Evolutionary conservation across 169 alveolate species (phyloP).

Genomic region (Cryptosporidium canis): DNA sequence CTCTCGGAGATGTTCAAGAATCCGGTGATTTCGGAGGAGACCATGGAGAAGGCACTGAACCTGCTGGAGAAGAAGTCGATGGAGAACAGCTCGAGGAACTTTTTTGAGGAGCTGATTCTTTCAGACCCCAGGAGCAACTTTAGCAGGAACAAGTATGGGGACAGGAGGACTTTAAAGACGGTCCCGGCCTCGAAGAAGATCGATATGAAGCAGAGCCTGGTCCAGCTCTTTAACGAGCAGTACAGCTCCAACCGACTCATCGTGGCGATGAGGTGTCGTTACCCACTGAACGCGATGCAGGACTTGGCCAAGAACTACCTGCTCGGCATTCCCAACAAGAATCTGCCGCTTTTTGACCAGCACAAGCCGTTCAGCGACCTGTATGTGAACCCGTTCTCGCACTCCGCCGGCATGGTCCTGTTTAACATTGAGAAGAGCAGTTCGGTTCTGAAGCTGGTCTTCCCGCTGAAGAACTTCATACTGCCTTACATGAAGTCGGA

Average conservation of each 20-base stretch:
- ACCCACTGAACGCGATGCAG: neutral
- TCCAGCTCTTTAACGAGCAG: conserved; percentile 1
- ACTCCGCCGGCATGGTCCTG: neutral
- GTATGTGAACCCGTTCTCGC: neutral
- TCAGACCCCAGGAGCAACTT: neutral
- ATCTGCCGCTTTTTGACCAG: neutral
- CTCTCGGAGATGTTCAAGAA: neutral
- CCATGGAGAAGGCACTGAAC: neutral
- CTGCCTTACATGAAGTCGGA: conserved; percentile 13
- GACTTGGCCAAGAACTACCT: neutral
- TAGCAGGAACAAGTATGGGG: conserved; percentile 6
- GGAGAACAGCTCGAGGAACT: neutral
- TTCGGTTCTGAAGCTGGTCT: neutral
- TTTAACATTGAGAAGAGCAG: neutral
- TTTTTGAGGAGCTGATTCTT: neutral
- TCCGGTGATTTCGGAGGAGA: neutral
- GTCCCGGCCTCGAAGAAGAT: neutral
- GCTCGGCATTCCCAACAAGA: neutral
- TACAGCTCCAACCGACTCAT: conserved; percentile 21
- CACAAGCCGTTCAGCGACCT: neutral
- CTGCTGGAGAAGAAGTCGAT: neutral
- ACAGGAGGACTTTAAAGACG: neutral
- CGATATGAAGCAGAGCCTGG: neutral
- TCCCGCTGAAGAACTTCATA: conserved; percentile 1
- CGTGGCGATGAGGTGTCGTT: neutral